Conservation (phyloP, 73 alveolate species). For the Stentor roeselii region DNA sequence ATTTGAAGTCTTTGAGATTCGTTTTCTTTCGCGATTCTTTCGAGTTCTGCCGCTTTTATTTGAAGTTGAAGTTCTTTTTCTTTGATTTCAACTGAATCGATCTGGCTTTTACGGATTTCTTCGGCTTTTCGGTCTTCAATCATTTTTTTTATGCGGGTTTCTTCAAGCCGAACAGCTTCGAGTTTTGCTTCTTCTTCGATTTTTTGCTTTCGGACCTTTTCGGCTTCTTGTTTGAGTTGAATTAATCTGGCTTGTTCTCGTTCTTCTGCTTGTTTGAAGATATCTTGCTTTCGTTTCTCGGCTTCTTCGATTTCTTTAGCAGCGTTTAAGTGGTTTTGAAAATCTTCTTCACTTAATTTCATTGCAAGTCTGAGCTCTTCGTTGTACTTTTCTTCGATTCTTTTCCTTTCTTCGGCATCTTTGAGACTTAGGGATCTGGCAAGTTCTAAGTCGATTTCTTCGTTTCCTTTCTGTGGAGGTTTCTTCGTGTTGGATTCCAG, state of each 20-base stretch:
- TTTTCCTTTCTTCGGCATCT: conserved; percentile 33
- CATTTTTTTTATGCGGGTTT: neutral
- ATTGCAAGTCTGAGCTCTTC: conserved; percentile 42
- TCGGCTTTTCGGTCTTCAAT: conserved; percentile 22
- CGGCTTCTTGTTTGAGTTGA: neutral
- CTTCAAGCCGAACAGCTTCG: neutral
- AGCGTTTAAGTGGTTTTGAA: neutral
- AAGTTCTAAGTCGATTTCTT: conserved; percentile 29
- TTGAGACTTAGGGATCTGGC: conserved; percentile 26
- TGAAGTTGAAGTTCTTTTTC: conserved; percentile 13
- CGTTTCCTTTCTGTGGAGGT: conserved; percentile 25
- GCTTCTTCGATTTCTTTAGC: neutral
- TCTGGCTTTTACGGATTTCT: neutral
- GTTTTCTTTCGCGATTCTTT: neutral
- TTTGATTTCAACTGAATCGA: neutral
- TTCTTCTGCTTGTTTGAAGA: neutral
- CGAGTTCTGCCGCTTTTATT: neutral
- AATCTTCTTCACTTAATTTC: conserved; percentile 31
- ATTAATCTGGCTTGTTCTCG: neutral
- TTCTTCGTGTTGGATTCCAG: conserved; percentile 20
- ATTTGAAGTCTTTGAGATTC: conserved; percentile 8
- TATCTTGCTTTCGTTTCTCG: conserved; percentile 3
- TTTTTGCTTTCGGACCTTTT: conserved; percentile 1
- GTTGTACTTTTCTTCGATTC: conserved; percentile 31
- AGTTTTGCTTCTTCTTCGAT: neutral